Evolutionary conservation across 2,329 filamentous ascomycete species (phyloP), one percentile per base, ranked within the genome.

Genomic region (Calonectria ilicicola): DNA sequence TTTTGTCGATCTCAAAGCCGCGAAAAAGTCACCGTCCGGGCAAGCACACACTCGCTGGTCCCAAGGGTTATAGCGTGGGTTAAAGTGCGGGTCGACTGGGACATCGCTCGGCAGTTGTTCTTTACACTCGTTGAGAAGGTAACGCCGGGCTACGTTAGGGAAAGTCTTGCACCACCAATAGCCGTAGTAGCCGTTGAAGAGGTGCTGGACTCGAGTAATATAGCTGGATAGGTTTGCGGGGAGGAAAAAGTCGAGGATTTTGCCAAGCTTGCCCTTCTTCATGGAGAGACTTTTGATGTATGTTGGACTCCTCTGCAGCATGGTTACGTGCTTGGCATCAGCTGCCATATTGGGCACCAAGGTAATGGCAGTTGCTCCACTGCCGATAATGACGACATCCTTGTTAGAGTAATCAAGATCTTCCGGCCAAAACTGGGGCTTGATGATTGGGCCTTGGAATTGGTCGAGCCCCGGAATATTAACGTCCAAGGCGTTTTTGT

Each of bases 401-500:
- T 94, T 93, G 82, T 86, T 83, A 17, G 84, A 82, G 82, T 93
- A 93, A 79, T 94, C 90, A 58, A 92, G 83, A 70, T 92, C 86
- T 69, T 91, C 85, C 0, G 92, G 92, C 92, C 93, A 94, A 84
- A 93, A 94, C 78, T 95, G 93, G 0, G 93, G 93, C 75, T 94
- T 92, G 9, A 93, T 84, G 15, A 91, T 84, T 29, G 64, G 76
- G 62, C 84, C 85, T 10, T 77, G 12, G 62, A 85, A 85, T 38
- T 75, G 76, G 0, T 80, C 72, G 32, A 85, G 74, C 6, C 85
- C 84, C 62, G 83, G 82, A 12, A 85, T 93, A 0, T 83, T 77
- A 0, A 88, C 82, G 56, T 88, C 77, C 32, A 93, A 83, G 0
- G 91, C 90, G 42, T 87, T 82, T 6, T 91, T 80, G 81, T 93